Conservation (phyloP, 352 stramenopile species). For the Globisporangium radiosum region DNA sequence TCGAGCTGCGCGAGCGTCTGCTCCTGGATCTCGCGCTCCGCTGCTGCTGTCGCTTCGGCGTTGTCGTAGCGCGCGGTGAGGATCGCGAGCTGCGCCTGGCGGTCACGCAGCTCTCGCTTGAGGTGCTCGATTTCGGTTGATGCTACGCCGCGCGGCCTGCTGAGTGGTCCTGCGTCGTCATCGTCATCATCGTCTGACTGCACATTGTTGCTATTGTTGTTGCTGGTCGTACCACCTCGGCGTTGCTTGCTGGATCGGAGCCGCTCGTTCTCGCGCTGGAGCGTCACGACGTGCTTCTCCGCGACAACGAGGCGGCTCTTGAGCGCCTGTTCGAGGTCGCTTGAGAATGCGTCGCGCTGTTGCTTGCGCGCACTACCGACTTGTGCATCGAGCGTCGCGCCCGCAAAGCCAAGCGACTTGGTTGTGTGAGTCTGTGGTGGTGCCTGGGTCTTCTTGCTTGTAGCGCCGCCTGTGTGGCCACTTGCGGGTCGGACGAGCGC, state of each 20-base stretch:
- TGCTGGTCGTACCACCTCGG: slow-evolving; percentile 11
- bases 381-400: slow-evolving; percentile 32
- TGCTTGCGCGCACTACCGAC: slow-evolving; percentile 35
- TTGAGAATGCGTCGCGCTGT: slow-evolving; percentile 43
- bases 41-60: slow-evolving; percentile 71
- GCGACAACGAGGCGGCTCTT: slow-evolving; percentile 63
- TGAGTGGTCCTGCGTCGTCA: slow-evolving; percentile 7
- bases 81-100: slow-evolving; percentile 76
- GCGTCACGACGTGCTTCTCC: slow-evolving; percentile 61
- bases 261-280: slow-evolving; percentile 67
- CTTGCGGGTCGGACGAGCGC: not conserved
- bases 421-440: not conserved
- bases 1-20: slow-evolving; percentile 85
- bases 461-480: not conserved
- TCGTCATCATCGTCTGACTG: slow-evolving; percentile 19
- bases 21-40: slow-evolving; percentile 87
- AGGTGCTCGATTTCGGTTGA: slow-evolving; percentile 46
- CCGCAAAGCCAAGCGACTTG: slow-evolving; percentile 18
- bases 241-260: slow-evolving; percentile 17
- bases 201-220: slow-evolving; percentile 22
- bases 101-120: slow-evolving; percentile 71
- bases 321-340: slow-evolving; percentile 60
- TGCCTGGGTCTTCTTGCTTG: slow-evolving; percentile 6
- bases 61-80: slow-evolving; percentile 88
- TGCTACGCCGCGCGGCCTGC: not conserved